These are phyloP conservation scores for Saccharomyces hybrid DNA, from an alignment of 1,139 yeast species.

Conservation along the genomic window DNA sequence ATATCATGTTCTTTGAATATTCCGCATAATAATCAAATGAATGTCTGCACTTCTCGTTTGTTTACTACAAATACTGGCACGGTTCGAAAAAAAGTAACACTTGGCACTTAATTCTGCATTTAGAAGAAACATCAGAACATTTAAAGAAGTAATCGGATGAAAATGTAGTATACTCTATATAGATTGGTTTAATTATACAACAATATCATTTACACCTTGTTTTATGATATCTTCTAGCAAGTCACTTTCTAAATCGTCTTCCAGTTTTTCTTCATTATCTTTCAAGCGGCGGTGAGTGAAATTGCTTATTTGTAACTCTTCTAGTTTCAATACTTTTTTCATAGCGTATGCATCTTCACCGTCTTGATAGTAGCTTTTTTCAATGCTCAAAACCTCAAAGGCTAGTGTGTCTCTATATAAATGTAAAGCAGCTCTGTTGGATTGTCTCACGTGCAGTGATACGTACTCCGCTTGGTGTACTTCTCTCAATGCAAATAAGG, in stretches of 20 bases:
- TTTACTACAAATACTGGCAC: not conserved
- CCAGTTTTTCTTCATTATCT: slow-evolving; percentile 32
- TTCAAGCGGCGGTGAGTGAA: slow-evolving; percentile 35
- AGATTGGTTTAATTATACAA: slow-evolving; percentile 11
- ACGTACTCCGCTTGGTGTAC: slow-evolving; percentile 78
- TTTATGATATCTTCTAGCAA: slow-evolving; percentile 33
- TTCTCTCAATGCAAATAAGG: slow-evolving; percentile 72
- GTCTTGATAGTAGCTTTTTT: slow-evolving; percentile 85
- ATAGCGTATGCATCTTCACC: slow-evolving; percentile 98
- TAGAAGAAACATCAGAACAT: not conserved
- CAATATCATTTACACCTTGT: slow-evolving; percentile 22
- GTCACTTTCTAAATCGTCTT: slow-evolving; percentile 47
- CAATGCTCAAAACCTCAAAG: slow-evolving; percentile 76
- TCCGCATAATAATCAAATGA: not conserved
- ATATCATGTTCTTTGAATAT: not conserved
- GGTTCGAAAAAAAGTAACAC: not conserved
- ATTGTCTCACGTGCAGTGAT: slow-evolving; percentile 85
- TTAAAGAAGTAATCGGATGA: not conserved
- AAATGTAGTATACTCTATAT: not conserved
- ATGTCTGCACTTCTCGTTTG: not conserved
- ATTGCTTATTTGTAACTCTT: slow-evolving; percentile 52
- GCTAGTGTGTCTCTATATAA: slow-evolving; percentile 78
- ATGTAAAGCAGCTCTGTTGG: slow-evolving; percentile 90
- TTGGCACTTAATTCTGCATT: not conserved
- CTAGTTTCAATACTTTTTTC: slow-evolving; percentile 58